Evolutionary conservation across 2,329 filamentous ascomycete species (phyloP).

Genomic region (Penicillium psychrosexuale): DNA sequence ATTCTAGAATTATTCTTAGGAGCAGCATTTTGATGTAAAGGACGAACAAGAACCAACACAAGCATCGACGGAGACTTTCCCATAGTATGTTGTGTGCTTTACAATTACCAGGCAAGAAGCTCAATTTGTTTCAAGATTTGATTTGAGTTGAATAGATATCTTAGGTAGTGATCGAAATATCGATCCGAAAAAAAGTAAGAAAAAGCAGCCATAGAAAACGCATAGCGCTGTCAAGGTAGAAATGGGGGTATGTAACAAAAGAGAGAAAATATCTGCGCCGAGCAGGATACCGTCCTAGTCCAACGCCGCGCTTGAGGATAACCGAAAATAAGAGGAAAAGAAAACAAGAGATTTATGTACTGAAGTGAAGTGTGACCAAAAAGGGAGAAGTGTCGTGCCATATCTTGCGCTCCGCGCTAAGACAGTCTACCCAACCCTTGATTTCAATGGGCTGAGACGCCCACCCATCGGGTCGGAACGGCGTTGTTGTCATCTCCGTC

Average conservation of each 20-base stretch:
- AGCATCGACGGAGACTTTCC: neutral
- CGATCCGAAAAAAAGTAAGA: constrained; percentile 4
- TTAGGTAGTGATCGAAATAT: constrained; percentile 6
- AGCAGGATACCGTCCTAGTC: constrained; percentile 16
- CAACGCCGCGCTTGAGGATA: constrained; percentile 22
- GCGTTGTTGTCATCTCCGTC: constrained; percentile 22
- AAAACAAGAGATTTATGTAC: constrained; percentile 11
- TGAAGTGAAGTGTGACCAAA: constrained; percentile 1
- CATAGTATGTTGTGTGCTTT: neutral
- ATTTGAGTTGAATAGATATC: constrained; percentile 2
- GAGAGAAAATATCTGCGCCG: constrained; percentile 11
- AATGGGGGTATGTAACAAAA: constrained; percentile 14
- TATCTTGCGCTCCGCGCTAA: constrained; percentile 15
- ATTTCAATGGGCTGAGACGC: constrained; percentile 17
- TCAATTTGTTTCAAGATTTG: neutral
- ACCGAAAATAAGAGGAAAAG: neutral
- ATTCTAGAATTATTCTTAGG: no score
- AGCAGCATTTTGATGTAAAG: no score
- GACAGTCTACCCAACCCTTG: neutral
- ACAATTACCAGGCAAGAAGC: neutral
- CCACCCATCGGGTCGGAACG: constrained; percentile 24
- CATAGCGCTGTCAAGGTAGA: neutral
- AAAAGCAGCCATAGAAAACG: neutral
- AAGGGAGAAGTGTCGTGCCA: neutral
- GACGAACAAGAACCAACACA: no score